Base-by-base conservation (phyloP, 768 basidiomycete species). In the Cantharellus anzutake region DNA sequence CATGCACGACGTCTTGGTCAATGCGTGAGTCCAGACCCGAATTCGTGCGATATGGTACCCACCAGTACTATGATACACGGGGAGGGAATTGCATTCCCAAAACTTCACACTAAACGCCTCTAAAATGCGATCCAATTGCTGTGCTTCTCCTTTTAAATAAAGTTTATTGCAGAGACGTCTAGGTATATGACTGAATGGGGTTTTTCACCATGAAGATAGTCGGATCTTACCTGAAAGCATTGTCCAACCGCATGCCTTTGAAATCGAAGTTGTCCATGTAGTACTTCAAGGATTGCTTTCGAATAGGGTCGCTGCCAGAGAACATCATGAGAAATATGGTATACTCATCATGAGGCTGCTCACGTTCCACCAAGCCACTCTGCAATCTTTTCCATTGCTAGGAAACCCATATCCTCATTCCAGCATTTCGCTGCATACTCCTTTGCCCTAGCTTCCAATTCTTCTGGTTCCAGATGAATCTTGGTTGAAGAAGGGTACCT, bases 111-210 rank as follows among this genome's bases (percentile, higher is more conserved):
- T 88, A 66, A 99, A 97, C 63, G 82, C 83, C 62, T 90, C 91
- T 3, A 99, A 76, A 62, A 99, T 97, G 50, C 96, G 83, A 69
- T 98, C 96, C 50, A 99, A 85, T 72, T 98, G 93, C 67, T 99
- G 96, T 0, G 94, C 94, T 70, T 99, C 96, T 1, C 83, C 96
- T 70, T 91, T 93, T 61, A 99, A 78, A 69, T 79, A 97, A 2
- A 99, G 77, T 69, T 94, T 96, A 7, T 83, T 82, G 68, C 93
- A 97, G 5, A 99, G 73, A 34, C 82, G 83, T 62, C 93, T 92
- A 65, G 4, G 35, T 5, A 11, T 4, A 63, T 48, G 29, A 48
- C 29, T 48, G 44, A 48, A 29, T 11, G 44, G 29, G 11, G 44
- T 11, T 48, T 29, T 29, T 48, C 11, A 48, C 35, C 52, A 11